These are phyloP conservation scores for Neofusicoccum parvum DNA, from an alignment of 2,329 filamentous ascomycete genomes.

Conservation along the genomic window DNA sequence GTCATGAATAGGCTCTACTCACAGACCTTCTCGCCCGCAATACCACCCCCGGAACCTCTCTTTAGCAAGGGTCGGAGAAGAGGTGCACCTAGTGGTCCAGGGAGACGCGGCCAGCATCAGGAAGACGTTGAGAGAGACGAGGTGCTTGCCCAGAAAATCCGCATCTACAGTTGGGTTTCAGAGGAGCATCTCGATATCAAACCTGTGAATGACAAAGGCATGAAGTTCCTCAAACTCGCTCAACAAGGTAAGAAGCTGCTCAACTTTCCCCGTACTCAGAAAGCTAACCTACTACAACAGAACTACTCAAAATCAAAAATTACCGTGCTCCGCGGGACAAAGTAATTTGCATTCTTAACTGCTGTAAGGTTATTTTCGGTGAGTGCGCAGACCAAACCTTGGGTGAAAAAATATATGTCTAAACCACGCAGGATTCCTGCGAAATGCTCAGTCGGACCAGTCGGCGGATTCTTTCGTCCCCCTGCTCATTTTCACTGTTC, in stretches of 20 bases:
- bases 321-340: conserved; percentile 98
- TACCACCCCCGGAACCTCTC: conserved; percentile 75
- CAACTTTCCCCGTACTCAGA: not conserved
- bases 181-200: conserved; percentile 94
- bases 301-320: conserved; percentile 92
- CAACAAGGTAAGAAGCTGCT: conserved; percentile 67
- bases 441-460: conserved; percentile 89
- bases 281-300: conserved; percentile 47
- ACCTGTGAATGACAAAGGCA: conserved; percentile 79
- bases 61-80: conserved; percentile 47
- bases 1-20: conserved; percentile 97
- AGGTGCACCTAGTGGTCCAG: conserved; percentile 66
- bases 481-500: conserved; percentile 90
- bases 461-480: conserved; percentile 97
- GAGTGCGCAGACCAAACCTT: conserved; percentile 28
- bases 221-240: conserved; percentile 82
- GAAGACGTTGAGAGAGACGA: conserved; percentile 97
- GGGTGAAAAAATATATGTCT: not conserved
- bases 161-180: conserved; percentile 92
- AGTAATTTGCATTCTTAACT: conserved; percentile 97
- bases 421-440: conserved; percentile 67
- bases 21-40: conserved; percentile 95
- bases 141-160: conserved; percentile 92
- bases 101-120: conserved; percentile 92
- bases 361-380: conserved; percentile 99